A percentile compares a stretch with the other conserved stretches of the same genome.
Conservation (phyloP, 345 rosid genomes). For the Streptanthus diversifolius region DNA sequence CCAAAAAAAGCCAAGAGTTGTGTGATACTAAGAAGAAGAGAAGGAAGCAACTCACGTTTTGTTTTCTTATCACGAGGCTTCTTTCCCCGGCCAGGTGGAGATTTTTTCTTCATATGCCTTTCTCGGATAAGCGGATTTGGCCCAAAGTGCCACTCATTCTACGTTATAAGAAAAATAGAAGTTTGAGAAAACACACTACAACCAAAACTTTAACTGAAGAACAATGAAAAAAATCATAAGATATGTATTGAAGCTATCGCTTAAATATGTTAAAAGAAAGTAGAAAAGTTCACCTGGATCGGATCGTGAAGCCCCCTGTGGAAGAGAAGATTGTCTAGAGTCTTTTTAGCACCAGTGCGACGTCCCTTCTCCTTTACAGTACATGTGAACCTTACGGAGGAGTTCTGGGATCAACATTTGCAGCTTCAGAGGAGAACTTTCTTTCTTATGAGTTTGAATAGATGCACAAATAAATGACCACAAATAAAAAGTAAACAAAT, state of each 20-base stretch:
- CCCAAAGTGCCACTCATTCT: conserved; percentile 33
- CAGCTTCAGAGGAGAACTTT: conserved; percentile 24
- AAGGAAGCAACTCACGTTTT: conserved; percentile 15
- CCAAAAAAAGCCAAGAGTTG: neutral
- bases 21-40: neutral
- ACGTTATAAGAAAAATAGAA: neutral
- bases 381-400: conserved; percentile 29
- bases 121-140: conserved; percentile 26
- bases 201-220: neutral
- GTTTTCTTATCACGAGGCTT: conserved; percentile 37
- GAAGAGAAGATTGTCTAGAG: conserved; percentile 29
- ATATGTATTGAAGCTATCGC: neutral
- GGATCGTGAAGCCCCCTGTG: conserved; percentile 26
- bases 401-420: conserved; percentile 32
- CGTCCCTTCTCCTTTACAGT: conserved; percentile 30
- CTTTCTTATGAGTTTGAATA: conserved; percentile 12
- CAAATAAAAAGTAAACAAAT: neutral
- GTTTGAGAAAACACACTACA: neutral
- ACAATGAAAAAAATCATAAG: neutral
- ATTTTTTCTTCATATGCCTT: conserved; percentile 32
- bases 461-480: too few relatives aligned
- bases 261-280: neutral
- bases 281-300: conserved; percentile 1
- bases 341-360: conserved; percentile 27
- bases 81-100: conserved; percentile 33